A percentile compares a stretch with the other conserved stretches of the same genome.
Conservation (phyloP, 1,284 basidiomycete species). For the Naganishia cerealis region DNA sequence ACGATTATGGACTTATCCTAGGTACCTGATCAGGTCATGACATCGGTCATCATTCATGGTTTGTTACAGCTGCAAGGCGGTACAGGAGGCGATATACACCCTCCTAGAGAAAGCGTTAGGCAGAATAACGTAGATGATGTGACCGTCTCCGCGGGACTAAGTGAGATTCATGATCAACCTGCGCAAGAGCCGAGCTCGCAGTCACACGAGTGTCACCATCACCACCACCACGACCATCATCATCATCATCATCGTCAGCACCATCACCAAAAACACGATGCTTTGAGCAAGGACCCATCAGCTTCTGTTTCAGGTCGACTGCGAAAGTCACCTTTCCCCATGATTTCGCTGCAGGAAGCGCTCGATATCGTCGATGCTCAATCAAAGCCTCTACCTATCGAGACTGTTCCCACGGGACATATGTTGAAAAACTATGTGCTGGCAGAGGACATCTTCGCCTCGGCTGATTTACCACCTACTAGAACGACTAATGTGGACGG, state of each 20-base stretch:
- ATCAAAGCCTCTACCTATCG: slow-evolving; percentile 9
- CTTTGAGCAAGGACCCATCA: slow-evolving; percentile 30
- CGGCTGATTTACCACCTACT: slow-evolving; percentile 63
- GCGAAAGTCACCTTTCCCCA: slow-evolving; percentile 72
- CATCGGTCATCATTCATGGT: slow-evolving; percentile 66
- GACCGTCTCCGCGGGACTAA: slow-evolving; percentile 11
- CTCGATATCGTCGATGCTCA: slow-evolving; percentile 51
- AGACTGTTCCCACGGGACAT: slow-evolving; percentile 58
- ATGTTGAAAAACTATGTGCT: slow-evolving; percentile 67
- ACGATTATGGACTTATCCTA: neutral
- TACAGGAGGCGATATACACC: slow-evolving; percentile 64
- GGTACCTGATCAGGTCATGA: slow-evolving; percentile 34
- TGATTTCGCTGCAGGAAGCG: slow-evolving; percentile 68
- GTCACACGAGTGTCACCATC: slow-evolving; percentile 18
- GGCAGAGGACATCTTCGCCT: slow-evolving; percentile 70
- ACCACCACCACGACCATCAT: slow-evolving; percentile 51
- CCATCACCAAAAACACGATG: slow-evolving; percentile 54
- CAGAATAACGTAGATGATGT: slow-evolving; percentile 17
- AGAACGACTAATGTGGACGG: slow-evolving; percentile 82
- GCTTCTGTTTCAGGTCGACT: slow-evolving; percentile 62
- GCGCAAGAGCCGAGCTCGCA: neutral
- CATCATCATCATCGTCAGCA: slow-evolving; percentile 54
- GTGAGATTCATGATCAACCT: slow-evolving; percentile 6
- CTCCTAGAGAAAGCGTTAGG: slow-evolving; percentile 34
- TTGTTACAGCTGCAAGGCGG: slow-evolving; percentile 73